Evolutionary conservation across 1,139 yeast genomes (phyloP).

Genomic region (Yamadazyma trypodendri): DNA sequence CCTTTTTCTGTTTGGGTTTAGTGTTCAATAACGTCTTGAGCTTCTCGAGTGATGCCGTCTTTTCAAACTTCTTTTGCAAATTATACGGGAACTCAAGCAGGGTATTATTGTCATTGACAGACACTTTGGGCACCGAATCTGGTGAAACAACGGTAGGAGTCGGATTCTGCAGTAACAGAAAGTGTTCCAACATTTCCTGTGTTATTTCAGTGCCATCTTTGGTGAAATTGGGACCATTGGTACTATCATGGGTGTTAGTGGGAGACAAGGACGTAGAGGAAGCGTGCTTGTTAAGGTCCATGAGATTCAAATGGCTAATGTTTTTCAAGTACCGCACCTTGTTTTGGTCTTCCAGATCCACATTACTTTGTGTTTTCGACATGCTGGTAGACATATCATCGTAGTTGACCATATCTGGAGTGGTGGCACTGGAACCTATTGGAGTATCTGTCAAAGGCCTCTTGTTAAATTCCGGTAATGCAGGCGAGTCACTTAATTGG

Average conservation of each 20-base stretch:
- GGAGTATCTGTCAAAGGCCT: constrained; percentile 76
- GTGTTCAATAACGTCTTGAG: constrained; percentile 37
- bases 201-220: not conserved
- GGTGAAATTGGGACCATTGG: no score
- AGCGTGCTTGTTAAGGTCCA: constrained; percentile 23
- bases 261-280: constrained; percentile 14
- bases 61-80: constrained; percentile 35
- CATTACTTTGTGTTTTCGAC: constrained; percentile 4
- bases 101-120: constrained; percentile 7
- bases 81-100: constrained; percentile 26
- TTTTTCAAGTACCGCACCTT: constrained; percentile 27
- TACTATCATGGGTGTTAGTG: not conserved
- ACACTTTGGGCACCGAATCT: not conserved
- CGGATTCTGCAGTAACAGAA: not conserved
- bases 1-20: constrained; percentile 46
- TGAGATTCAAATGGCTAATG: constrained; percentile 43
- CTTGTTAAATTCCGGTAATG: constrained; percentile 61
- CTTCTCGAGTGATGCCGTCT: constrained; percentile 44
- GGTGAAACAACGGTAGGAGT: not conserved
- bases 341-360: constrained; percentile 2
- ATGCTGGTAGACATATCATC: constrained; percentile 7
- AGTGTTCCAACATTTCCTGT: not conserved
- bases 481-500: constrained; percentile 22
- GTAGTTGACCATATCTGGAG: constrained; percentile 41
- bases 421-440: constrained; percentile 51